phyloP scores from a whole-genome alignment of 768 basidiomycete genomes.

The Boletus rubescentipes region DNA sequence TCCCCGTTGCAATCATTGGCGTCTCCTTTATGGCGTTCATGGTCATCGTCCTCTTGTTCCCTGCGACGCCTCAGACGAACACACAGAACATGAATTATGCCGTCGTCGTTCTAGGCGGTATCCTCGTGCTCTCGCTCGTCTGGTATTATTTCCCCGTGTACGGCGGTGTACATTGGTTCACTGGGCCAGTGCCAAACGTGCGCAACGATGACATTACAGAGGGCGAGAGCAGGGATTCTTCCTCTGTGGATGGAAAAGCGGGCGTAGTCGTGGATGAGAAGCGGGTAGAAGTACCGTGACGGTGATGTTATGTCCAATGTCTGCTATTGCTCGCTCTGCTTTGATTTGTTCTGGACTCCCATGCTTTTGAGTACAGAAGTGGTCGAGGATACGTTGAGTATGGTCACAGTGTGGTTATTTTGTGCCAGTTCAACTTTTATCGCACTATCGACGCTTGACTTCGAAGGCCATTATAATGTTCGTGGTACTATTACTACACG shows the following conservation, averaged over 20 bases:
- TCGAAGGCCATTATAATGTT: no score
- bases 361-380: no score
- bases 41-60: conserved; percentile 64
- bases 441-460: no score
- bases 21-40: conserved; percentile 68
- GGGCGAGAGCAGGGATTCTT: neutral
- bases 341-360: neutral
- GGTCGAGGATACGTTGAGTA: no score
- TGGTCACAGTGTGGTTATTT: no score
- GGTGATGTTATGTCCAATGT: neutral
- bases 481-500: no score
- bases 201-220: conserved; percentile 4
- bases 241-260: conserved; percentile 2
- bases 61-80: conserved; percentile 45
- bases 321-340: neutral
- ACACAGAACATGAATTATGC: conserved; percentile 68
- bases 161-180: conserved; percentile 73
- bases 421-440: no score
- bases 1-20: conserved; percentile 52
- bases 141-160: conserved; percentile 76
- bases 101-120: conserved; percentile 61
- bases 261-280: neutral
- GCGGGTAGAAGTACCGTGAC: neutral
- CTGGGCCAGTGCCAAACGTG: conserved; percentile 56
- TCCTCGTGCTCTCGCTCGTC: conserved; percentile 50